A percentile compares a stretch with the other conserved stretches of the same genome.
Conservation (phyloP, 371 early-diverging fungal genomes). For the Lichtheimia ramosa region DNA sequence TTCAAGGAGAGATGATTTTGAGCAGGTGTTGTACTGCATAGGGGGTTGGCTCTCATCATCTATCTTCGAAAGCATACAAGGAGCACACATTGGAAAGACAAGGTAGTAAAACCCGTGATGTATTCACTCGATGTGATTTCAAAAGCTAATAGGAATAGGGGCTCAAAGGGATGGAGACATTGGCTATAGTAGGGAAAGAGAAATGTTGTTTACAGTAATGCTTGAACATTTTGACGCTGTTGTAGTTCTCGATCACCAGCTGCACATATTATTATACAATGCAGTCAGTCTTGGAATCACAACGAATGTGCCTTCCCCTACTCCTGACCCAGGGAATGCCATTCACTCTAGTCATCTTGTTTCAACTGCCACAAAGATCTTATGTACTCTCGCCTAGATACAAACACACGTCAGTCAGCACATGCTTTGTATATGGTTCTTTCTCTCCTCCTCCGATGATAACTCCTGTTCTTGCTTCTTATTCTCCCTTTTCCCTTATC, state of each 20-base stretch:
- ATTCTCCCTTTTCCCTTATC: no score
- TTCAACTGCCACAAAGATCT: no score
- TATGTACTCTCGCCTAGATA: no score
- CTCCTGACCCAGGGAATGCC: no score
- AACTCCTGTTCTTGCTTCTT: no score
- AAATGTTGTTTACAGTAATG: background rate
- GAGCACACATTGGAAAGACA: conserved; percentile 4
- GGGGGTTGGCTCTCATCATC: conserved; percentile 1
- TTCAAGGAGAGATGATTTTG: background rate
- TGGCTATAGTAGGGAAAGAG: background rate
- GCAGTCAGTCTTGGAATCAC: no score
- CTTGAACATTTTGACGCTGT: background rate
- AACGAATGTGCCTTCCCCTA: no score
- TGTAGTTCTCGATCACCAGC: background rate
- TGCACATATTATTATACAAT: no score
- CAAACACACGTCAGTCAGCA: no score
- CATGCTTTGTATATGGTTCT: no score
- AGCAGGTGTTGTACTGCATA: conserved; percentile 10
- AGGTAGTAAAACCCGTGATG: conserved; percentile 8
- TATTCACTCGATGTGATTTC: background rate
- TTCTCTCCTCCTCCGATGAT: no score
- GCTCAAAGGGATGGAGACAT: background rate
- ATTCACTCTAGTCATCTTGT: no score
- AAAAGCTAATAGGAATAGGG: conserved; percentile 2
- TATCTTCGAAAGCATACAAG: conserved; percentile 1